Base-by-base conservation (phyloP, 2,329 filamentous ascomycete genomes). In the Furcasterigmium furcatum region DNA sequence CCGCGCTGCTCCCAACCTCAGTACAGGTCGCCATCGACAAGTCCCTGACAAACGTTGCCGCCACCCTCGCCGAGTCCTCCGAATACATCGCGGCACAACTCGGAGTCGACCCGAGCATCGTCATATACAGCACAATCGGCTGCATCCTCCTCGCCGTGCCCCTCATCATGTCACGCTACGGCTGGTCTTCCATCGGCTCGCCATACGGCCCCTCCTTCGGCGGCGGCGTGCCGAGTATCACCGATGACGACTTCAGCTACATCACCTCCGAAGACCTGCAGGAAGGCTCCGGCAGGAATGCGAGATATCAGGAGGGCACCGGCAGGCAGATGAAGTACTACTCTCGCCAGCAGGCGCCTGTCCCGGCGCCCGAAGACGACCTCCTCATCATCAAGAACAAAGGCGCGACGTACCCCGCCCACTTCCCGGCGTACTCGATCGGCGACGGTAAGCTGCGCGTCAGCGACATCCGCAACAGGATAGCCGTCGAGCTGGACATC, bases 181-280 rank as follows among this genome's bases (percentile, higher is more conserved):
- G 74, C 51, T 79, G 74, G 70, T 70, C 70, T 9, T 60, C 58
- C 44, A 70, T 70, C 49, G 70, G 71, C 41, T 67, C 67, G 46
- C 76, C 76, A n/a, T 80, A 74, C 55, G 64, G 65, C 47, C 75
- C 76, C 27, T 58, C 67, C 48, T 53, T 68, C 14, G 63, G 68
- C 30, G 70, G 70, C 38, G 70, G 73, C 35, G 66, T 75, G 9
- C 79, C 82, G 25, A 76, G 82, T 52, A 83, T 91, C 48, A 87
- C 81, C 55, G 85, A 90, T 54, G 80, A 85, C 27, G 87, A 91
- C 68, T 92, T 84, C 64, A 85, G 82, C 61, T 91, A 92, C 70
- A 91, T 91, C 60, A 90, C 87, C n/a, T 83, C 84, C 22, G 81
- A 88, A 57, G 87, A 91, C 57, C 64, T 91, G 32, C 74, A 80